These are phyloP conservation scores for Arachis hypogaea DNA, from an alignment of 306 rosid genomes.

Conservation along the genomic window DNA sequence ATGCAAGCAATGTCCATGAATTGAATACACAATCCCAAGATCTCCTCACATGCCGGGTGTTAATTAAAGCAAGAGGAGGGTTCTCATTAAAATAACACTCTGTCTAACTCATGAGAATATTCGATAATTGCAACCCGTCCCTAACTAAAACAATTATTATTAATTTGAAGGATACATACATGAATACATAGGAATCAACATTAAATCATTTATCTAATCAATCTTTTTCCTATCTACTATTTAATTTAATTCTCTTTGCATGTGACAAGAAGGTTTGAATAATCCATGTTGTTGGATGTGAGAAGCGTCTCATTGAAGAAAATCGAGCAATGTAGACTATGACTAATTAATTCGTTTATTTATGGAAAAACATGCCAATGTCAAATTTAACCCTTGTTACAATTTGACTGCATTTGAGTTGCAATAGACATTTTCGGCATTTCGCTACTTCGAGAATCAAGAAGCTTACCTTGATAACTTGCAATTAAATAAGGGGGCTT, in stretches of 20 bases:
- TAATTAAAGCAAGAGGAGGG: conserved; percentile 27
- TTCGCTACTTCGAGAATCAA: background rate
- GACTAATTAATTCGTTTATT: conserved; percentile 5
- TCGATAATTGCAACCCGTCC: conserved; percentile 52
- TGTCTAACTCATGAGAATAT: conserved; percentile 68
- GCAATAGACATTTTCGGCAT: background rate
- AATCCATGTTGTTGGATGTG: conserved; percentile 36
- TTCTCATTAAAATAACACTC: conserved; percentile 24
- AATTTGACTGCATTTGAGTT: background rate
- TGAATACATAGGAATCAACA: conserved; percentile 37
- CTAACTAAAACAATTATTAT: conserved; percentile 6
- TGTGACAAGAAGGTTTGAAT: conserved; percentile 45
- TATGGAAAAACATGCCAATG: background rate
- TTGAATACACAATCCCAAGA: conserved; percentile 47
- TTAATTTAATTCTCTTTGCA: conserved; percentile 41
- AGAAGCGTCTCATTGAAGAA: conserved; percentile 24
- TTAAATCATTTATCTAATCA: conserved; percentile 50
- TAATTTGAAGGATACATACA: conserved; percentile 31
- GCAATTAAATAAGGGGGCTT: background rate
- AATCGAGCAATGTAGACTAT: conserved; percentile 11
- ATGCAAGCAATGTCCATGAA: no score
- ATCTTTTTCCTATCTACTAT: conserved; percentile 26
- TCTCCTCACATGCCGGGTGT: conserved; percentile 56
- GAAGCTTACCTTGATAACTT: background rate
- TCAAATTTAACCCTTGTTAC: background rate